These are phyloP conservation scores for Gracilaria vermiculophylla DNA, from an alignment of 23 red algal species.

Conservation along the genomic window DNA sequence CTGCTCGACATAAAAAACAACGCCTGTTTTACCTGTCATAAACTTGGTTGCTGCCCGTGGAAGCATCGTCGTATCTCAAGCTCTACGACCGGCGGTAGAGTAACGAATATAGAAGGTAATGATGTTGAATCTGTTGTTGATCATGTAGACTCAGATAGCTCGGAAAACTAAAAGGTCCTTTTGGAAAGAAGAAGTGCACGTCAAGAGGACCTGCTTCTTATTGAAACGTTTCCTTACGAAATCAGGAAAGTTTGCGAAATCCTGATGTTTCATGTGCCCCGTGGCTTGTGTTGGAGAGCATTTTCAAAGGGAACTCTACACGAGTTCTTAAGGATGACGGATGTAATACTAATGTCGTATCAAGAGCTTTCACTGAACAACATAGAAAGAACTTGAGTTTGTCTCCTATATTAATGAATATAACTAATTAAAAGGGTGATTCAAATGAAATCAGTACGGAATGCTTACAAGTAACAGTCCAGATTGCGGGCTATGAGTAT, in stretches of 20 bases:
- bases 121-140: too few species aligned
- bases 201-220: not conserved
- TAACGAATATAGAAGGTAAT: not conserved
- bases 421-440: too few species aligned
- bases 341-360: not conserved
- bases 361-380: not conserved
- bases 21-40: not conserved
- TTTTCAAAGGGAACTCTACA: too few species aligned
- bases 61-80: not conserved
- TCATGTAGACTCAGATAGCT: too few species aligned
- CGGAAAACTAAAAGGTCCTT: too few species aligned
- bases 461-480: too few species aligned
- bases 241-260: not conserved
- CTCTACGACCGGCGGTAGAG: not conserved
- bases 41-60: constrained; percentile 12
- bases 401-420: too few species aligned
- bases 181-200: not conserved
- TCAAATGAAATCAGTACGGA: too few species aligned
- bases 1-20: not conserved
- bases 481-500: too few species aligned
- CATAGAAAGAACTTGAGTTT: not conserved
- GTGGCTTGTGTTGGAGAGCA: too few species aligned
- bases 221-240: not conserved
- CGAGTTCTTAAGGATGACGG: not conserved
- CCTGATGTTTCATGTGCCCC: too few species aligned